Base-by-base conservation (phyloP, 2,329 filamentous ascomycete species). In the Penicillium hesseltinei region DNA sequence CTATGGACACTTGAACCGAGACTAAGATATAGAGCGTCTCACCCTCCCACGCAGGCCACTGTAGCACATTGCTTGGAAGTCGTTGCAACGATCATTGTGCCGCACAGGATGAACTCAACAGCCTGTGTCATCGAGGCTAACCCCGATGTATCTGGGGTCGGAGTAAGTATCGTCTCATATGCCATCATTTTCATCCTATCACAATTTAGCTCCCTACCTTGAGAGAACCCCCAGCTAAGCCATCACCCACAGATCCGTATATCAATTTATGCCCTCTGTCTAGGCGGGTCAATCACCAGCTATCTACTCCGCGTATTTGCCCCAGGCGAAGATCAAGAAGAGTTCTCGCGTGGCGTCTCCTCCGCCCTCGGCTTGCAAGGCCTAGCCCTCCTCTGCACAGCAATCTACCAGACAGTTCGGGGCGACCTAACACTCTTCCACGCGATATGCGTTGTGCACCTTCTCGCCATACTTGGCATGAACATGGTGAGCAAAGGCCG, bases 401-500 rank as follows among this genome's bases (percentile, higher is more conserved):
- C 61, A 36, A 63, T 63, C 11, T 63, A 63, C 48, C 61, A 63
- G 39, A 63, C 59, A 21, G 36, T 61, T 17, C 59, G 51, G 40
- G 54, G 42, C 17, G 59, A 63, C 5, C 48, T 63, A n/a, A 61
- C 61, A 9, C 61, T 63, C 33, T 63, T 63, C 59, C 61, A 63
- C 39, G 61, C 59, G n/a, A 63, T 63, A 21, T 63, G 61, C 29
- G 61, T 63, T 21, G 40, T 63, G 17, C 61, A 63, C 33, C 56
- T 63, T 11, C 61, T 63, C 17, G 56, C 61, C 9, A 47, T 63
- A 9, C 44, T 63, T 17, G 61, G 61, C 15, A 48, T 60, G 27
- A 40, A 63, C 10, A 46, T 63, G 5, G 54, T 58, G 7, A 63
- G 59, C 44, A 63, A 63, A 57, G 61, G 61, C 36, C 54, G 59